Base-by-base conservation (phyloP, 73 alveolate genomes). In the Paramecium sonneborni region DNA sequence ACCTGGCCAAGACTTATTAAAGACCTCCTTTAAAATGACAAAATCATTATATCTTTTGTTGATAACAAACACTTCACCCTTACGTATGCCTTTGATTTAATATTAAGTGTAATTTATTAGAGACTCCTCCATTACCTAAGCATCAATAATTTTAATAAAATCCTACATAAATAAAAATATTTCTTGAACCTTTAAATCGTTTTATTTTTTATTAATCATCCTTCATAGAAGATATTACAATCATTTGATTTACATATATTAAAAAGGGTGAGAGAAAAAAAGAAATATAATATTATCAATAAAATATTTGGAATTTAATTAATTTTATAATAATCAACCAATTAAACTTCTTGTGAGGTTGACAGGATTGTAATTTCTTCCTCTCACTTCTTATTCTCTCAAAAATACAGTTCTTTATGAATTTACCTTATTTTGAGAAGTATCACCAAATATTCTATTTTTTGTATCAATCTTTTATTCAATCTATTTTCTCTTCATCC, bases 1-100 rank as follows among this genome's bases (percentile, higher is more conserved):
- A 15, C 95, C 95, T 32, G 95, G 95, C 94, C 95, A 92, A 74
- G 39, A 32, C n/a, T 20, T 32, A 18, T 74, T 74, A 35, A 74
- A 74, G 12, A 43, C 87, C 8, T 74, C 87, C 14, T 74, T 74
- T 18, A 74, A 10, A 21, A 74, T 11, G 14, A 74, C 87, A 38
- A 74, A 74, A 38, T 74, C 87, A 34, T 74, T 74, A 38, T 35
- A 74, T 74, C 87, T 32, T 37, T 43, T 74, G 14, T 74, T 28
- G 18, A 74, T 35, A 1, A 43, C 10, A 74, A 35, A 74, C 57
- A 9, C 56, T 3, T 74, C 87, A 1, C 87, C 87, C 8, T 74
- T 74, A 12, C 56, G 28, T 1, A 74, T 37, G 1, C 56, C 58
- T 35, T 74, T 32, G 1, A 74, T 74, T 18, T 35, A 12, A 21